phyloP scores from a whole-genome alignment of 805 yeast genomes.

The Hanseniaspora jakobsenii region DNA sequence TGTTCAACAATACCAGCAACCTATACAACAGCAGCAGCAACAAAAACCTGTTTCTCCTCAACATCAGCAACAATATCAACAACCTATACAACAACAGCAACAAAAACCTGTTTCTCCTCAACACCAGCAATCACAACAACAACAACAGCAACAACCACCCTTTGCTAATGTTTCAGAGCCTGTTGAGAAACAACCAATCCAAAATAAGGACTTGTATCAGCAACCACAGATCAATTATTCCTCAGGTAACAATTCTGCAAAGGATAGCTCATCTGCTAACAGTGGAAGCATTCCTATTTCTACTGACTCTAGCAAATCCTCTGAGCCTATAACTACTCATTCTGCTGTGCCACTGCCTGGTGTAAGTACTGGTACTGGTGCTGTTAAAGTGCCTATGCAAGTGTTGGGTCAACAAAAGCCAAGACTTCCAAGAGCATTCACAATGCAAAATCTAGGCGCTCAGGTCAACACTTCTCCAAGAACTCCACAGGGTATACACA shows the following conservation, averaged over 20 bases:
- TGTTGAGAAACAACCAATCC: not conserved
- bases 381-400: not conserved
- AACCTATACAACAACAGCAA: not conserved
- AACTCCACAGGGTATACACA: not conserved
- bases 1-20: not conserved
- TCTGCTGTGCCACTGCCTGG: too few species aligned
- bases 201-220: not conserved
- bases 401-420: not conserved
- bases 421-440: slow-evolving; percentile 12
- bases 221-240: too few species aligned
- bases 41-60: not conserved
- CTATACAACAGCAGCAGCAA: too few species aligned
- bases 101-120: not conserved
- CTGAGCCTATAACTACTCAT: too few species aligned
- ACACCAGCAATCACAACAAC: not conserved
- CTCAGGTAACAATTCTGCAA: too few species aligned
- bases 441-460: slow-evolving; percentile 13
- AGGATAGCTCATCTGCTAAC: too few species aligned
- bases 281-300: too few species aligned
- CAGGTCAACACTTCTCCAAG: not conserved
- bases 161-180: not conserved
- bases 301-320: too few species aligned
- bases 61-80: not conserved
- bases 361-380: too few species aligned
- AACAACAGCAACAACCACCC: not conserved